Evolutionary conservation across 1,284 basidiomycete species (phyloP).

Genomic region (Microbotryomycetes sp.): DNA sequence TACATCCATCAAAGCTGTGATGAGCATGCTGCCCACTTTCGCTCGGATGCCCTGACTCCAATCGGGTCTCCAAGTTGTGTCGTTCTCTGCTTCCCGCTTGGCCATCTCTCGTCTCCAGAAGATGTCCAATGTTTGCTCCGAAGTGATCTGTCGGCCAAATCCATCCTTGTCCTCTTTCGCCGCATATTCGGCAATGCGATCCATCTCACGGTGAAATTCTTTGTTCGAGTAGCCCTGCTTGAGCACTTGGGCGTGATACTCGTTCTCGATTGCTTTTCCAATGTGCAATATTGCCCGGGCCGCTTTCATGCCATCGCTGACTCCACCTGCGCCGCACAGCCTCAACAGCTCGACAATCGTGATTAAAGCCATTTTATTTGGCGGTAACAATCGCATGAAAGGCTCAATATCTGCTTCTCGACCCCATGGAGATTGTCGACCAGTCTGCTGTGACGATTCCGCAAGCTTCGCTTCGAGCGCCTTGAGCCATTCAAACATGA

Average conservation of each 20-base stretch:
- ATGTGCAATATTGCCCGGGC: constrained; percentile 74
- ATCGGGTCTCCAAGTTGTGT: constrained; percentile 56
- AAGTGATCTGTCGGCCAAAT: constrained; percentile 2
- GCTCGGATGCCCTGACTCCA: constrained; percentile 77
- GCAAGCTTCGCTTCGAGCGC: constrained; percentile 54
- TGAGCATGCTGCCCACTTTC: constrained; percentile 73
- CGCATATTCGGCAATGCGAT: constrained; percentile 17
- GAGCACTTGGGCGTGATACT: constrained; percentile 78
- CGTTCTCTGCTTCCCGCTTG: constrained; percentile 30
- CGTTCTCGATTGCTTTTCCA: constrained; percentile 78
- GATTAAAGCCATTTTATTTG: constrained; percentile 77
- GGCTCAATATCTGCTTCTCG: constrained; percentile 46
- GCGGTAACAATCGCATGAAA: constrained; percentile 68
- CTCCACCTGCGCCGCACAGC: constrained; percentile 60
- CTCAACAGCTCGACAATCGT: constrained; percentile 88
- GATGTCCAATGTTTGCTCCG: constrained; percentile 55
- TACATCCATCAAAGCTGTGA: constrained; percentile 75
- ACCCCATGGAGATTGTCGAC: constrained; percentile 8
- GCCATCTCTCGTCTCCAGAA: constrained; percentile 39
- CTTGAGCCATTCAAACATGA: constrained; percentile 87
- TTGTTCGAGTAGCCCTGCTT: constrained; percentile 46
- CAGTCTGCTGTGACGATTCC: constrained; percentile 9
- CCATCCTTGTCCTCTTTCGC: background rate
- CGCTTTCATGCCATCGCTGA: constrained; percentile 83
- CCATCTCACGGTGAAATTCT: constrained; percentile 30